These are phyloP conservation scores for Globisporangium nodosum DNA, from an alignment of 352 stramenopile species.

Conservation along the genomic window DNA sequence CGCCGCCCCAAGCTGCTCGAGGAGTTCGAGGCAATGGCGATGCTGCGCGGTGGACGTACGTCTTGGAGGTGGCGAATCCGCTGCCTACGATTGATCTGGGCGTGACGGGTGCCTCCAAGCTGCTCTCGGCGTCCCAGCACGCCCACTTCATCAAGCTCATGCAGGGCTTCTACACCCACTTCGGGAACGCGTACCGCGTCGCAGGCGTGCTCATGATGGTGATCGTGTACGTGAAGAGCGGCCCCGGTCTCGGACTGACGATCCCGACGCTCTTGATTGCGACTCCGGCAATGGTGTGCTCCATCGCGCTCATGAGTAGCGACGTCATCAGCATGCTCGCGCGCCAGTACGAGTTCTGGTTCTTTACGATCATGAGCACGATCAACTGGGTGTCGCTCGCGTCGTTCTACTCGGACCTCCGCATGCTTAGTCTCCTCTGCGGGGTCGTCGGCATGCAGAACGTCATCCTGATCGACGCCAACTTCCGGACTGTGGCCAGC, in stretches of 20 bases:
- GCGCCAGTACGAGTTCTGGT: conserved; percentile 14
- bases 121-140: neutral
- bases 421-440: conserved; percentile 4
- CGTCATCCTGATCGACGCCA: conserved; percentile 9
- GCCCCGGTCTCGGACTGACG: neutral
- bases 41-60: conserved; percentile 2
- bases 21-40: neutral
- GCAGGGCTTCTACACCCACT: conserved; percentile 3
- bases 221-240: conserved; percentile 3
- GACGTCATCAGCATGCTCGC: conserved; percentile 2
- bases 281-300: conserved; percentile 4
- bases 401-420: conserved; percentile 6
- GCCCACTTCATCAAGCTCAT: conserved; percentile 5
- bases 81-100: conserved; percentile 7
- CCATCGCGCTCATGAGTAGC: conserved; percentile 4
- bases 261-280: conserved; percentile 1
- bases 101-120: neutral
- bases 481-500: conserved; percentile 8
- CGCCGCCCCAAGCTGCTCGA: neutral
- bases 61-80: conserved; percentile 3
- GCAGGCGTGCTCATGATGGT: conserved; percentile 1
- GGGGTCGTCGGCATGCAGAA: conserved; percentile 8
- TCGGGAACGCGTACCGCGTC: conserved; percentile 7
- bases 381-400: conserved; percentile 9
- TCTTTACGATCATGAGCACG: conserved; percentile 13